Evolutionary conservation across 768 basidiomycete species (phyloP).

Genomic region (Hysterangium stoloniferum): DNA sequence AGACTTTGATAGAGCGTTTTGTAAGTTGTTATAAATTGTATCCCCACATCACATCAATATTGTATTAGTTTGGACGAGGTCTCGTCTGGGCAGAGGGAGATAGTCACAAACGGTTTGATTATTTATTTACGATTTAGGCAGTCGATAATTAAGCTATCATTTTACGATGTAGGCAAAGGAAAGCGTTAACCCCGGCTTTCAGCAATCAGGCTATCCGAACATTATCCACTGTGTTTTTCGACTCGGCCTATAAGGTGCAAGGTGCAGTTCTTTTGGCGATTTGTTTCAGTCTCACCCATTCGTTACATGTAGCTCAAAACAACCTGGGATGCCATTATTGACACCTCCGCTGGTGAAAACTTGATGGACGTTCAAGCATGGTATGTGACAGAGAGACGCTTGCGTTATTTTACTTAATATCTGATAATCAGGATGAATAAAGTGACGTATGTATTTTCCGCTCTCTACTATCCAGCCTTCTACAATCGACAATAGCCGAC

Average conservation of each 20-base stretch:
- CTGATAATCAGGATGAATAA: slow-evolving; percentile 2
- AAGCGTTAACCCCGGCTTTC: slow-evolving; percentile 6
- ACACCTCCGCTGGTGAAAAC: slow-evolving; percentile 3
- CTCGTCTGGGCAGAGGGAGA: slow-evolving; percentile 35
- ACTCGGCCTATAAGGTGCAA: slow-evolving; percentile 11
- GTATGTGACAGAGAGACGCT: too few species aligned
- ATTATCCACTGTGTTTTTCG: slow-evolving; percentile 8
- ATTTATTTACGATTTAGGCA: neutral
- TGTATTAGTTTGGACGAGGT: slow-evolving; percentile 26
- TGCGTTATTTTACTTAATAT: neutral
- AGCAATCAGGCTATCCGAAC: slow-evolving; percentile 1
- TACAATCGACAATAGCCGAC: slow-evolving; percentile 36
- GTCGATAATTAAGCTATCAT: neutral
- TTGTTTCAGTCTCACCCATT: neutral
- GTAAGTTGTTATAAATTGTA: slow-evolving; percentile 19
- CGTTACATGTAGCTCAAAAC: slow-evolving; percentile 1
- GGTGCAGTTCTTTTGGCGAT: too few species aligned
- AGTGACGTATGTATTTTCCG: neutral
- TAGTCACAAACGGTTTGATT: slow-evolving; percentile 31
- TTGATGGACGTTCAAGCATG: slow-evolving; percentile 13
- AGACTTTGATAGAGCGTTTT: slow-evolving; percentile 30
- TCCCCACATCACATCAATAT: neutral
- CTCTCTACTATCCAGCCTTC: slow-evolving; percentile 6
- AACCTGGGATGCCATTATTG: slow-evolving; percentile 10
- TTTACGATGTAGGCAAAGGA: slow-evolving; percentile 1